These are phyloP conservation scores for Thymus quinquecostatus DNA, from an alignment of 257 asterid species.

Conservation along the genomic window DNA sequence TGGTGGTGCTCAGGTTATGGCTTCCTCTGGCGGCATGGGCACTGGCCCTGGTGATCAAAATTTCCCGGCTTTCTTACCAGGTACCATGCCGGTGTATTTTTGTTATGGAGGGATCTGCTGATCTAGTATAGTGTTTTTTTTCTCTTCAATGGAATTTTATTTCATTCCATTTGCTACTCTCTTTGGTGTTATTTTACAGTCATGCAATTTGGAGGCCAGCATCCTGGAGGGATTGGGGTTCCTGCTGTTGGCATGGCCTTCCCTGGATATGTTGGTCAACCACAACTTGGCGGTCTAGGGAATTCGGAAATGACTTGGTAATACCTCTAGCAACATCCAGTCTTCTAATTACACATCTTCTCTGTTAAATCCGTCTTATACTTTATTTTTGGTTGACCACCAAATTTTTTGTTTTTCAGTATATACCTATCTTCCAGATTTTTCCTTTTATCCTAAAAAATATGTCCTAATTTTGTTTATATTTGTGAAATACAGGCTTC, in stretches of 20 bases:
- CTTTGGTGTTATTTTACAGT: conserved; percentile 49
- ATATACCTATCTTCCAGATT: neutral
- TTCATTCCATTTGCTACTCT: conserved; percentile 16
- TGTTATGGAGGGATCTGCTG: conserved; percentile 11
- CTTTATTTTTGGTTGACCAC: neutral
- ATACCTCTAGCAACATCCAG: conserved; percentile 28
- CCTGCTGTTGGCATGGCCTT: conserved; percentile 99
- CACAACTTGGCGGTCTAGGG: conserved; percentile 84
- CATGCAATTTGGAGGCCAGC: conserved; percentile 94
- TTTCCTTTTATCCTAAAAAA: neutral
- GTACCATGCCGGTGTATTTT: conserved; percentile 39
- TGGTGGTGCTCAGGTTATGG: conserved; percentile 82
- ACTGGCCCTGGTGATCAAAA: conserved; percentile 71
- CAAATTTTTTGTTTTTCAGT: neutral
- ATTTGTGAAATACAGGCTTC: conserved; percentile 61
- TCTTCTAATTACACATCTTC: neutral
- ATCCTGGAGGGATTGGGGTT: conserved; percentile 92
- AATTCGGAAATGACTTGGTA: conserved; percentile 99
- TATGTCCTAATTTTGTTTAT: conserved; percentile 1
- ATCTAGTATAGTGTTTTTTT: neutral
- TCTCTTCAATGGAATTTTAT: conserved; percentile 7
- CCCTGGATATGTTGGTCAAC: conserved; percentile 93
- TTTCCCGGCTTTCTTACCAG: conserved; percentile 89
- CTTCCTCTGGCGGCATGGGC: conserved; percentile 65
- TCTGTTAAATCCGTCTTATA: neutral